Conservation (phyloP, 805 yeast species). For the Jamesozyma gamospora region DNA sequence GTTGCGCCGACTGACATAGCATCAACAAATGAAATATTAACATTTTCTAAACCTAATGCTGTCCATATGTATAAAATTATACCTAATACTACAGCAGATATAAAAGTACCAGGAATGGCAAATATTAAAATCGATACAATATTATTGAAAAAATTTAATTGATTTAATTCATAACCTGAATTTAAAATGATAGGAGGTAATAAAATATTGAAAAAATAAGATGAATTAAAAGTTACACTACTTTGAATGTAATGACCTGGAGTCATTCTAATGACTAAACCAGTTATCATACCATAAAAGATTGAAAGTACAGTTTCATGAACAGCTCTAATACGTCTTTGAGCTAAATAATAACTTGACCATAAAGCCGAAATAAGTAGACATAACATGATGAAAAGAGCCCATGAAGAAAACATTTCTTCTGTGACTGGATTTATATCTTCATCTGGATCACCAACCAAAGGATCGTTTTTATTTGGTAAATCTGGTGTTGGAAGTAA, state of each 20-base stretch:
- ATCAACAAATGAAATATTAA: constrained; percentile 86
- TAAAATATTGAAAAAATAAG: constrained; percentile 86
- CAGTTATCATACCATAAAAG: constrained; percentile 94
- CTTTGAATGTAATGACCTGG: constrained; percentile 98
- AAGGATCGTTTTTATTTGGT: constrained; percentile 26
- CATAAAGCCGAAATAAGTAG: constrained; percentile 81
- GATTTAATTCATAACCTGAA: constrained; percentile 94
- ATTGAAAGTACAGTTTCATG: constrained; percentile 96
- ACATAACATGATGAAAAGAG: constrained; percentile 74
- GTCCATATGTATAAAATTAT: constrained; percentile 83
- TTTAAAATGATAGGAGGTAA: constrained; percentile 94
- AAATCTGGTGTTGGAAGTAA: constrained; percentile 28
- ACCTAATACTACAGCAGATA: constrained; percentile 88
- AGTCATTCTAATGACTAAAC: constrained; percentile 74
- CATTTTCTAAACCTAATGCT: constrained; percentile 78
- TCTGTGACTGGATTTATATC: constrained; percentile 78
- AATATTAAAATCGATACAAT: constrained; percentile 83
- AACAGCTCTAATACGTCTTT: constrained; percentile 83
- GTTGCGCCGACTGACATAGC: constrained; percentile 97
- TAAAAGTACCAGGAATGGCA: constrained; percentile 95
- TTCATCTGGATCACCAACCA: constrained; percentile 47
- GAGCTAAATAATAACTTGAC: constrained; percentile 91
- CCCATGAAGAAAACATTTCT: constrained; percentile 97
- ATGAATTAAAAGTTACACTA: constrained; percentile 87
- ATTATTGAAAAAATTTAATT: constrained; percentile 87